Evolutionary conservation across 192 early-diverging fungal genomes (phyloP).

Genomic region (Backusella macrospora): DNA sequence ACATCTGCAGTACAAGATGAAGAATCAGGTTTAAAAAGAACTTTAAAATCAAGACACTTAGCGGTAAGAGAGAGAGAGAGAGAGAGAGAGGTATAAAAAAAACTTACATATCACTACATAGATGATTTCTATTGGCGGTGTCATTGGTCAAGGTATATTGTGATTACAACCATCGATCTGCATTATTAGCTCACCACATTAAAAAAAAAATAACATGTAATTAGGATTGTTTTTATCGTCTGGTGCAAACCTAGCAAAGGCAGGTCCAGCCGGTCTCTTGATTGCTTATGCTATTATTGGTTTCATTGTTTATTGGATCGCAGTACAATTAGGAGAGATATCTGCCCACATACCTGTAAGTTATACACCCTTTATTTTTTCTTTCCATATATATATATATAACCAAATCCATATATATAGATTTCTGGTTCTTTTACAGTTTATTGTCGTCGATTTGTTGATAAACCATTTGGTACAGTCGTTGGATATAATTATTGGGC

Average conservation of each 20-base stretch:
- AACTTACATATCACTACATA: too few relatives aligned
- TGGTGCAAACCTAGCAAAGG: conserved; percentile 70
- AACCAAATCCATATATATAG: conserved; percentile 77
- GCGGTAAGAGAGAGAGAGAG: too few relatives aligned
- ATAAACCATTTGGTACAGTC: conserved; percentile 74
- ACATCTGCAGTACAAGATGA: not conserved
- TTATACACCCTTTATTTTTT: conserved; percentile 64
- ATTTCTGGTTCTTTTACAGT: conserved; percentile 82
- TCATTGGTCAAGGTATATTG: conserved; percentile 68
- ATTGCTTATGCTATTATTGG: conserved; percentile 77
- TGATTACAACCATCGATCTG: not conserved
- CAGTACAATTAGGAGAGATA: conserved; percentile 73
- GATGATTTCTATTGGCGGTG: conserved; percentile 74
- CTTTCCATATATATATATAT: conserved; percentile 80
- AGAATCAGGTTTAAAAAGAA: conserved; percentile 56
- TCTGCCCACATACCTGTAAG: conserved; percentile 66
- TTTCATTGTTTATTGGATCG: conserved; percentile 69
- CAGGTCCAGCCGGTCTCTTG: conserved; percentile 75
- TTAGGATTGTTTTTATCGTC: conserved; percentile 73
- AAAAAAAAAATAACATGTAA: not conserved
- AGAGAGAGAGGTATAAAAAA: too few relatives aligned
- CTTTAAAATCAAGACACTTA: conserved; percentile 67
- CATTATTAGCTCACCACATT: not conserved
- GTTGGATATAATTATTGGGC: conserved; percentile 62
- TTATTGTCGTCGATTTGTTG: conserved; percentile 77